Base-by-base conservation (phyloP, 2,329 filamentous ascomycete genomes). In the Fusarium keratoplasticum region DNA sequence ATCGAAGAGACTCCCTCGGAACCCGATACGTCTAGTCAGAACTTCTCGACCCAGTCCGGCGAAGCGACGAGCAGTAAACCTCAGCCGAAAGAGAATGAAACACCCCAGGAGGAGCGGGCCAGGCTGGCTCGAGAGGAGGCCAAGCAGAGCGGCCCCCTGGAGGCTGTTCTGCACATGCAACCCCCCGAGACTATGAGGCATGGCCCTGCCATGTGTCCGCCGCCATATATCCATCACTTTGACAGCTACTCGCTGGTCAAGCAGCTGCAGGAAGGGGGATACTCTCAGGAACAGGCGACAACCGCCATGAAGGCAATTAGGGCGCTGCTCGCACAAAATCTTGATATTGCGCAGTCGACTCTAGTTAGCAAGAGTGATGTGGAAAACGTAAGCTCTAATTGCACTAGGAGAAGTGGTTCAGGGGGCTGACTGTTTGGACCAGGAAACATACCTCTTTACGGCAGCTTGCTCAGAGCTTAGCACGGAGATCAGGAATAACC, bases 301-400 rank as follows among this genome's bases (percentile, higher is more conserved):
- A 94, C 92, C 7, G 87, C 95, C 61, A 99, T 99, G 96, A 98
- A 98, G 85, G 95, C 93, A 7, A 91, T 98, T 65, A 91, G 96
- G 25, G 88, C 88, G 4, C 87, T 97, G 59, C 85, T 99, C 16
- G 91, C 92, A 11, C 86, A 91, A 22, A 97, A 98, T 80, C 87
- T 98, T 67, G 91, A 95, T 66, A 86, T 95, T 16, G 96, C 96
- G 55, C 93, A 93, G 79, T 88, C 91, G 57, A 93, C 91, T 4
- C 86, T 98, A 10, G 94, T 98, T 13, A 95, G 92, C 82, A 98
- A 98, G 83, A 95, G 92, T 52, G 94, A 98, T 78, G 93, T 98
- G 40, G 96, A 98, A 81, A 99, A 98, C 81, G 84, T 83, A 67
- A 75, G 78, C n/a, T 11, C n/a, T 16, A 25, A 59, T 31, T n/a